Base-by-base conservation (phyloP, 768 basidiomycete species). In the Termitomyces heimii region DNA sequence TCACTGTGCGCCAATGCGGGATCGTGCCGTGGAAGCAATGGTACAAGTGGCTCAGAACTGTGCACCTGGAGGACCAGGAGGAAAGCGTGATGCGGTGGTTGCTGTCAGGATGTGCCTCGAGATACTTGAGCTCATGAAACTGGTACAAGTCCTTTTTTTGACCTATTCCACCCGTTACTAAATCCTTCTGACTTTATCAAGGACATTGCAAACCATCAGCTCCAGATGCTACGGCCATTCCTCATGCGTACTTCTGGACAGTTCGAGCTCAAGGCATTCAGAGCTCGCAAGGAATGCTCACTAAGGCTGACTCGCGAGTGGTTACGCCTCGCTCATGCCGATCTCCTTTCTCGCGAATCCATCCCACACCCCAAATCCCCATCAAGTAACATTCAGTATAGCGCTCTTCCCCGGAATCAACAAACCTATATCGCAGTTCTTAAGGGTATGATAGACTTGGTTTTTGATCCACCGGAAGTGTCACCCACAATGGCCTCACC, bases 131-230 rank as follows among this genome's bases (percentile, higher is more conserved):
- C 81, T 95, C 58, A 96, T 97, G 94, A 95, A 95, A 78, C 79
- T 97, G 66, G 94, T 91, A 66, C 66, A 90, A 62, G 31, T 51
- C 54, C 45, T 56, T 24, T 16, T 50, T 57, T 28, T 50, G 16
- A 16, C 40, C 12, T 46, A 35, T 26, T 28, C 7, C 52, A 62
- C 68, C 40, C 66, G 62, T 59, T 62, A 47, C 52, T 59, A 24
- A 40, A 61, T 59, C 31, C 34, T 42, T 37, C 22, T 51, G 60
- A 54, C 49, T 60, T 60, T 60, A 29, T 28, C 66, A 42, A 96
- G 94, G 94, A 97, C 70, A 94, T 97, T 60, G 94, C 94, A 28
- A 97, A 97, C 69, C 94, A 96, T 73, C 94, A 96, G 73, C 82
- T 97, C 32, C 89, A 93, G 67, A 87, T 90, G 32, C 79, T 95